Conservation (phyloP, 2,329 filamentous ascomycete species). For the Daldinia eschscholtzii region DNA sequence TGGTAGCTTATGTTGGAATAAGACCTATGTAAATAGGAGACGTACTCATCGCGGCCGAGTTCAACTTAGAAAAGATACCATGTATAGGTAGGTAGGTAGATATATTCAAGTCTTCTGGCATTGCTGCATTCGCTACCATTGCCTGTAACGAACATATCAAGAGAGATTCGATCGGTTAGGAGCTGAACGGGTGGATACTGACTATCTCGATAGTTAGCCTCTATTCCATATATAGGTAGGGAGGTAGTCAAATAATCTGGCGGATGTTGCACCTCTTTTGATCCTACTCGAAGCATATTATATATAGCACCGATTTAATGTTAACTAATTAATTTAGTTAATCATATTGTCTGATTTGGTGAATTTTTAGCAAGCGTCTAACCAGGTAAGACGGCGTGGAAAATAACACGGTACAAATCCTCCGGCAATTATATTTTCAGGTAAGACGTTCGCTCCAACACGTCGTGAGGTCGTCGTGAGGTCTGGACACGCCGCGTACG, state of each 20-base stretch:
- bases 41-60: neutral
- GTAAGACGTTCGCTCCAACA: neutral
- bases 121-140: neutral
- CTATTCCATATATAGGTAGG: slow-evolving; percentile 6
- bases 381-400: neutral
- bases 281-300: slow-evolving; percentile 9
- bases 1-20: neutral
- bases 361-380: neutral
- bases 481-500: no score
- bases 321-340: neutral
- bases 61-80: neutral
- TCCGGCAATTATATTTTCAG: neutral
- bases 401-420: neutral
- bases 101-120: neutral
- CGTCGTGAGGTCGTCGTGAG: no score
- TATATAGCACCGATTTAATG: neutral
- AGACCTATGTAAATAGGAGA: neutral
- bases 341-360: neutral
- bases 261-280: neutral
- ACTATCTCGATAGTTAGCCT: neutral
- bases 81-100: neutral
- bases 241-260: neutral
- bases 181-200: neutral
- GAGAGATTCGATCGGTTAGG: neutral
- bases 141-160: neutral